Evolutionary conservation across 768 basidiomycete species (phyloP).

Genomic region (Panus rudis): DNA sequence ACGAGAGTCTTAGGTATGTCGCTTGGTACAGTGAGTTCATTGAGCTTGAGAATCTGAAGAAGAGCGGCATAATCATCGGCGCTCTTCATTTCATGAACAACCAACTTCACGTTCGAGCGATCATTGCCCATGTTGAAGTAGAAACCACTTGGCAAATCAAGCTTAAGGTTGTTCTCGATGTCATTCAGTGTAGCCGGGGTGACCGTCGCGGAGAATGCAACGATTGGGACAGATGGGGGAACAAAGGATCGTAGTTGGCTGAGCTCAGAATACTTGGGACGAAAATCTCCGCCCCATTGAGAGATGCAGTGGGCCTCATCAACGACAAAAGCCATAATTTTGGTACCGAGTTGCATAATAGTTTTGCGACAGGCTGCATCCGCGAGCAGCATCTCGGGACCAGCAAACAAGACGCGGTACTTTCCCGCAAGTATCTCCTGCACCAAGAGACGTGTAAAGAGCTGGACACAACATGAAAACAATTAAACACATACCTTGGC

Average conservation of each 20-base stretch:
- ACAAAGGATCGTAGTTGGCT: conserved; percentile 24
- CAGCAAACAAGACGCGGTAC: conserved; percentile 26
- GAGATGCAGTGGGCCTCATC: conserved; percentile 15
- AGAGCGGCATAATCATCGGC: conserved; percentile 1
- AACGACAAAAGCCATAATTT: conserved; percentile 6
- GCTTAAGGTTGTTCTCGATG: background rate
- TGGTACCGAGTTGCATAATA: too few relatives aligned
- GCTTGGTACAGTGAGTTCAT: background rate
- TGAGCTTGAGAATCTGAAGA: background rate
- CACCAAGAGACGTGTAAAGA: background rate
- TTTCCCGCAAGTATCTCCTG: conserved; percentile 20
- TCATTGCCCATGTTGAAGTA: conserved; percentile 6
- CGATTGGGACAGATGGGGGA: conserved; percentile 23
- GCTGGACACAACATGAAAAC: background rate
- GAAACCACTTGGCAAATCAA: background rate
- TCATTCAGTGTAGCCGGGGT: conserved; percentile 17
- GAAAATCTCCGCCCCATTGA: conserved; percentile 30
- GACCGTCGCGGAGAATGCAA: conserved; percentile 29
- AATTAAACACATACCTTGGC: conserved; percentile 21
- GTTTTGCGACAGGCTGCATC: too few relatives aligned
- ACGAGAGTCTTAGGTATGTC: background rate
- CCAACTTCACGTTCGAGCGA: conserved; percentile 1
- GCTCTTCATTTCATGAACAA: background rate
- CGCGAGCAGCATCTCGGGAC: conserved; percentile 10
- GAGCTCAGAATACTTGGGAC: conserved; percentile 23